phyloP scores from a whole-genome alignment of 805 yeast genomes.

The Candida bentonensis region DNA sequence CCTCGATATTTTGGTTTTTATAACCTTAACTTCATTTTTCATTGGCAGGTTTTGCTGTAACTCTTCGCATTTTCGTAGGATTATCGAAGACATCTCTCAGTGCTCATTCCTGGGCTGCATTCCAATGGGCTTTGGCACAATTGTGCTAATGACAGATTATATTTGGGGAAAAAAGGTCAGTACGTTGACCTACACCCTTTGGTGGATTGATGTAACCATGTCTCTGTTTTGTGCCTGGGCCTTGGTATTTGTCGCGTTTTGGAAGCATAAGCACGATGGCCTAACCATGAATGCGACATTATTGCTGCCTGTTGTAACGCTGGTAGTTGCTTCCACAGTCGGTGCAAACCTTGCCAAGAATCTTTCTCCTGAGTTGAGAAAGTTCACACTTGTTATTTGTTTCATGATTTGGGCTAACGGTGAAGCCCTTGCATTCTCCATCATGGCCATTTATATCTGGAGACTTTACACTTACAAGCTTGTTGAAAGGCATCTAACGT shows the following conservation, averaged over 20 bases:
- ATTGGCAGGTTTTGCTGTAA: constrained; percentile 28
- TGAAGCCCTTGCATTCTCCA: constrained; percentile 39
- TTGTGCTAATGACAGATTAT: constrained; percentile 41
- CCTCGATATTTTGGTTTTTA: constrained; percentile 31
- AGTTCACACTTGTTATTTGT: constrained; percentile 39
- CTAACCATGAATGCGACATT: constrained; percentile 40
- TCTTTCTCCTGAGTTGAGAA: constrained; percentile 32
- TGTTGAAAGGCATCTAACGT: background rate
- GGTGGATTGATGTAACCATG: constrained; percentile 55
- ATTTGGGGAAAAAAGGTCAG: constrained; percentile 30
- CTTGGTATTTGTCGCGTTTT: constrained; percentile 37
- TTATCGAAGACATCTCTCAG: constrained; percentile 29
- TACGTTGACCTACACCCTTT: constrained; percentile 44
- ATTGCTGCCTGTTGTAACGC: constrained; percentile 63
- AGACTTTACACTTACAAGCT: constrained; percentile 50
- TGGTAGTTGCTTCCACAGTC: constrained; percentile 62
- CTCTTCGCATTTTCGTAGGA: constrained; percentile 19
- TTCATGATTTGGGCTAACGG: constrained; percentile 61
- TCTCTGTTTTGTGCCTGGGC: constrained; percentile 50
- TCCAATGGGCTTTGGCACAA: constrained; percentile 65
- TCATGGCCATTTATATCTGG: constrained; percentile 45
- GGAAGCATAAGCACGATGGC: constrained; percentile 22
- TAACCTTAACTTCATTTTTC: constrained; percentile 29
- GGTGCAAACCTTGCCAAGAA: constrained; percentile 41
- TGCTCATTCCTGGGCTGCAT: constrained; percentile 63